phyloP scores from a whole-genome alignment of 2,329 filamentous ascomycete genomes.

The Aspergillus clavatus region DNA sequence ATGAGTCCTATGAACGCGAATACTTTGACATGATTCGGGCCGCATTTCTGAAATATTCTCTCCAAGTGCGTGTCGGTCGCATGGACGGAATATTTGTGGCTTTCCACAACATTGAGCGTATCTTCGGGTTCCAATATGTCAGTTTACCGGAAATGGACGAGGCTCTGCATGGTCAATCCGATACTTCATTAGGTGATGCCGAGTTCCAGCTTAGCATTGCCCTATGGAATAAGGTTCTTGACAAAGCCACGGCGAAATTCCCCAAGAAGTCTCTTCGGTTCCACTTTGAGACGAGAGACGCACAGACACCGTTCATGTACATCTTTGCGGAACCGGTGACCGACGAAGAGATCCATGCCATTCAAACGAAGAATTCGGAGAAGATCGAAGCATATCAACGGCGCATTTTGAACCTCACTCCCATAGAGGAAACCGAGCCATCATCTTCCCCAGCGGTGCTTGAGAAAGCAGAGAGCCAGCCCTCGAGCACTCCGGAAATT shows the following conservation, averaged over 20 bases:
- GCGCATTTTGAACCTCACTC: conserved; percentile 34
- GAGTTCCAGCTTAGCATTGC: conserved; percentile 81
- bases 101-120: conserved; percentile 88
- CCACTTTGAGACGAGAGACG: conserved; percentile 71
- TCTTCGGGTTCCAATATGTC: conserved; percentile 97
- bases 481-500: not conserved
- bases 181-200: conserved; percentile 65
- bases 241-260: conserved; percentile 69
- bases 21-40: conserved; percentile 95
- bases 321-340: conserved; percentile 84
- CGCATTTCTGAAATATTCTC: conserved; percentile 91
- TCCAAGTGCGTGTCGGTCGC: conserved; percentile 92
- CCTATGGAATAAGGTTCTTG: conserved; percentile 72
- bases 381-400: conserved; percentile 66
- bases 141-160: conserved; percentile 80
- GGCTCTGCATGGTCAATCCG: conserved; percentile 73
- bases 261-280: conserved; percentile 71
- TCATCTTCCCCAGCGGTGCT: conserved; percentile 2
- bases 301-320: conserved; percentile 66
- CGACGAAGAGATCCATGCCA: conserved; percentile 63
- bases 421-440: conserved; percentile 10
- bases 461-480: not conserved
- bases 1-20: conserved; percentile 89
- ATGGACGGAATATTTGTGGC: conserved; percentile 99
- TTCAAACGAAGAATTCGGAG: conserved; percentile 65